phyloP scores from a whole-genome alignment of 75 land plant genomes.

The Picea glauca region DNA sequence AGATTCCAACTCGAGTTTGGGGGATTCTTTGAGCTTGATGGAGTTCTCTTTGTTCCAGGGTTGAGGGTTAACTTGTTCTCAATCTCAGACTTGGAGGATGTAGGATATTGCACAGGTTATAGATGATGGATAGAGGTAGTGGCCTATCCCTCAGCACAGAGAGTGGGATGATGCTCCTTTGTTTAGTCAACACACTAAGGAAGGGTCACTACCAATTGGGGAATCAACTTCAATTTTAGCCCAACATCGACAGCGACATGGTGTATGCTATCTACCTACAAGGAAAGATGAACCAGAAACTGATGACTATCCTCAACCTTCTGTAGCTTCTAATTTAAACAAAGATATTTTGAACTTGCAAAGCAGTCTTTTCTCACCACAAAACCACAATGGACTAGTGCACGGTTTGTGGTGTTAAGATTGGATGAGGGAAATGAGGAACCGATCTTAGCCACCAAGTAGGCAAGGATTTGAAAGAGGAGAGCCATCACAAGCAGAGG shows the following conservation, averaged over 20 bases:
- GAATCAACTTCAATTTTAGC: conserved; percentile 67
- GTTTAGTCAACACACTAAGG: conserved; percentile 15
- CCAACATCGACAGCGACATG: conserved; percentile 83
- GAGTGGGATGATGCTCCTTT: too few relatives aligned
- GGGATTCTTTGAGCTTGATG: too few relatives aligned
- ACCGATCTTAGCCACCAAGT: conserved; percentile 14
- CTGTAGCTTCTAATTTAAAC: conserved; percentile 15
- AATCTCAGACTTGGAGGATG: too few relatives aligned
- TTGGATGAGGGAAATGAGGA: conserved; percentile 65
- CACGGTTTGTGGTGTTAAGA: conserved; percentile 75
- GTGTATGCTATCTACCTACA: conserved; percentile 73
- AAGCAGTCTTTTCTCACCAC: conserved; percentile 48
- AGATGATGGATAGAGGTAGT: conserved; percentile 22
- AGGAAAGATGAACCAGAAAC: conserved; percentile 29
- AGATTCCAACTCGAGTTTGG: too few relatives aligned
- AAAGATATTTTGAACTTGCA: conserved; percentile 57
- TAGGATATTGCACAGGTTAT: conserved; percentile 16
- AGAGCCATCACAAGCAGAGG: too few relatives aligned
- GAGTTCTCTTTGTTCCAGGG: too few relatives aligned
- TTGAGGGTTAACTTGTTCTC: too few relatives aligned
- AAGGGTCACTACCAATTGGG: conserved; percentile 27
- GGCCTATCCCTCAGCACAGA: conserved; percentile 8
- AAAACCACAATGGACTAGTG: conserved; percentile 48
- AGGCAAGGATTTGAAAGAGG: conserved; percentile 36
- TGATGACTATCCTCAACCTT: conserved; percentile 71